Percentiles rank a stretch among this genome's conserved stretches.
These are phyloP conservation scores for Canna indica DNA, from an alignment of 176 grass and related monocot genomes.

Conservation along the genomic window DNA sequence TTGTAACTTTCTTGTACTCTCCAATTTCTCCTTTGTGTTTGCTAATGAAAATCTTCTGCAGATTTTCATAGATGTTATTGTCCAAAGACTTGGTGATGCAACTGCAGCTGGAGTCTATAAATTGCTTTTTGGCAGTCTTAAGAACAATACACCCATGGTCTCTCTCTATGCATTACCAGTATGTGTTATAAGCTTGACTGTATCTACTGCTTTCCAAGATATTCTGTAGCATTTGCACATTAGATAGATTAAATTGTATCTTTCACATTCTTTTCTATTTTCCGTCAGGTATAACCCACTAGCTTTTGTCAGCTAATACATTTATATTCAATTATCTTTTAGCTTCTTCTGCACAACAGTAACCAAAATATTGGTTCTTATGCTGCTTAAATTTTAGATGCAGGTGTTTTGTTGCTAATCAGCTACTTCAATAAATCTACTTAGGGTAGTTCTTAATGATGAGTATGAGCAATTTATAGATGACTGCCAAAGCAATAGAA, in stretches of 20 bases:
- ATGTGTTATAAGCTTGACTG: conserved; percentile 13
- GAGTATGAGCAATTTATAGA: too few relatives aligned
- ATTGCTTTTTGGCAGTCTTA: conserved; percentile 51
- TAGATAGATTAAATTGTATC: background rate
- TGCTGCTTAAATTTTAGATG: background rate
- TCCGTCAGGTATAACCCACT: background rate
- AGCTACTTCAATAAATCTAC: background rate
- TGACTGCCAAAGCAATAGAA: too few relatives aligned
- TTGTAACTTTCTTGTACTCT: background rate
- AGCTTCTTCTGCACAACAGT: background rate
- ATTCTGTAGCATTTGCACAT: background rate
- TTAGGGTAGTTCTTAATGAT: too few relatives aligned
- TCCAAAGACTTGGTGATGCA: conserved; percentile 90
- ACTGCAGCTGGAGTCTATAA: conserved; percentile 79
- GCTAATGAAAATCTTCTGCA: conserved; percentile 18
- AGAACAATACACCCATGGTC: conserved; percentile 47
- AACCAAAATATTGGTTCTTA: background rate
- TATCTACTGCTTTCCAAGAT: background rate
- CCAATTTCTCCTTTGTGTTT: background rate
- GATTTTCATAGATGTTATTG: conserved; percentile 95
- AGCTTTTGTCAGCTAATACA: too few relatives aligned
- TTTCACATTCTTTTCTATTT: background rate
- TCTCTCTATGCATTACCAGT: conserved; percentile 83
- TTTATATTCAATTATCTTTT: background rate
- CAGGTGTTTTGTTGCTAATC: background rate